Conservation (phyloP, 225 moss, liverwort and hornwort genomes). For the Asterella californica region DNA sequence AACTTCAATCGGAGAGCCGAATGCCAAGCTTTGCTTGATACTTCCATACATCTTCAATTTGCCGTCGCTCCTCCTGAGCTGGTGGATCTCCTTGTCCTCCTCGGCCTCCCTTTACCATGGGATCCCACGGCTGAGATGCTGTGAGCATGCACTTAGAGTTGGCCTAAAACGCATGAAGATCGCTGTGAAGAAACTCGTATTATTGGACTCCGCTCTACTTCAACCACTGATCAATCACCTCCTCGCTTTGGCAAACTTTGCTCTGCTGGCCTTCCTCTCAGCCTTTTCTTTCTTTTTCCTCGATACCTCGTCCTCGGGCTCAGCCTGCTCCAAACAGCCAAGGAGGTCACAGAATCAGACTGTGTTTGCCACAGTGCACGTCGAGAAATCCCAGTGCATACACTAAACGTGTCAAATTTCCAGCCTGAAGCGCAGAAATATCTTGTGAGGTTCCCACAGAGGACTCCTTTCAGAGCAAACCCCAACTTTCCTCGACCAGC, state of each 20-base stretch:
- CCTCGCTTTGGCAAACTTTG: conserved; percentile 69
- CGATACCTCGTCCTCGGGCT: conserved; percentile 64
- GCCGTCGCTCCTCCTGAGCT: not conserved
- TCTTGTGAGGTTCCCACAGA: not conserved
- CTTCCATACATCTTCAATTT: not conserved
- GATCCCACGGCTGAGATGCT: not conserved
- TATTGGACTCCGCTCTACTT: not conserved
- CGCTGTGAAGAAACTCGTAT: not conserved
- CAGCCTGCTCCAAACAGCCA: conserved; percentile 34
- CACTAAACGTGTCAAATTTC: not conserved
- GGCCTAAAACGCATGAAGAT: no score
- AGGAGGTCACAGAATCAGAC: not conserved
- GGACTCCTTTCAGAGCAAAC: not conserved
- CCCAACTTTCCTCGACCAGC: not conserved
- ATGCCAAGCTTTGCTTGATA: not conserved
- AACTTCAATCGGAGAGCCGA: not conserved
- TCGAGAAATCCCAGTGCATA: not conserved
- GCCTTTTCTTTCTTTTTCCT: conserved; percentile 74
- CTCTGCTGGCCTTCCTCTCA: conserved; percentile 80
- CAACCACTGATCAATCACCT: conserved; percentile 41
- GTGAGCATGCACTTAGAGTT: not conserved
- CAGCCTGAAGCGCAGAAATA: not conserved
- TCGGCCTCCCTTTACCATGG: not conserved
- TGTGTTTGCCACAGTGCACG: not conserved
- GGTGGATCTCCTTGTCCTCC: not conserved